Percentiles rank a stretch among this genome's conserved stretches.
phyloP scores from a whole-genome alignment of 257 asterid species.

The Paulownia fortunei region DNA sequence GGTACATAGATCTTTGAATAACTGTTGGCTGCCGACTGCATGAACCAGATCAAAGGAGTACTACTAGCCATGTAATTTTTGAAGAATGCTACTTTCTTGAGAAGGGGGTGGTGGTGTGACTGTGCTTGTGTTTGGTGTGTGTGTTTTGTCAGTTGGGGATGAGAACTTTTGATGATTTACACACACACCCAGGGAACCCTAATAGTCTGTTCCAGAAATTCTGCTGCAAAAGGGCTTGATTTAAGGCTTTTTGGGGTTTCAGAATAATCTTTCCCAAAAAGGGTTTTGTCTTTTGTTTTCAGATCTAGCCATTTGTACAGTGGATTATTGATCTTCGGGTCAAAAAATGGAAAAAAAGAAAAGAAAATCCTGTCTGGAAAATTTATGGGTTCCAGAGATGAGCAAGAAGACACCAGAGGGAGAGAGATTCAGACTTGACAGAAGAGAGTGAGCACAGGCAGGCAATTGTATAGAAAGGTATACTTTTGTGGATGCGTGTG shows the following conservation, averaged over 20 bases:
- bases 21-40: not conserved
- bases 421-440: conserved; percentile 44
- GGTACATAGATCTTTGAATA: not conserved
- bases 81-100: not conserved
- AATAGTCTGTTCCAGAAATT: not conserved
- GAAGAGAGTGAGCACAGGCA: conserved; percentile 69
- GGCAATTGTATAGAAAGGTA: conserved; percentile 36
- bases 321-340: not conserved
- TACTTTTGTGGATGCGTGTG: conserved; percentile 46
- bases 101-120: not conserved
- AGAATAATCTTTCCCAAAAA: not conserved
- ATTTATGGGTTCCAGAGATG: not conserved
- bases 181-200: conserved; percentile 14
- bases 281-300: conserved; percentile 29
- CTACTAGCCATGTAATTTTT: not conserved
- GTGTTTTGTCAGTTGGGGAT: not conserved
- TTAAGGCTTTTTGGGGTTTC: not conserved
- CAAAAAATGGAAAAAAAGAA: not conserved
- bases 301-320: conserved; percentile 26
- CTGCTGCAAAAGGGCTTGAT: not conserved
- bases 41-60: not conserved
- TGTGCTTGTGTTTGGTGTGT: not conserved
- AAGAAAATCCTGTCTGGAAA: not conserved
- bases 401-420: not conserved
- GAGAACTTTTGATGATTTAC: not conserved